Evolutionary conservation across 257 asterid species (phyloP).

Genomic region (Buddleja alternifolia): DNA sequence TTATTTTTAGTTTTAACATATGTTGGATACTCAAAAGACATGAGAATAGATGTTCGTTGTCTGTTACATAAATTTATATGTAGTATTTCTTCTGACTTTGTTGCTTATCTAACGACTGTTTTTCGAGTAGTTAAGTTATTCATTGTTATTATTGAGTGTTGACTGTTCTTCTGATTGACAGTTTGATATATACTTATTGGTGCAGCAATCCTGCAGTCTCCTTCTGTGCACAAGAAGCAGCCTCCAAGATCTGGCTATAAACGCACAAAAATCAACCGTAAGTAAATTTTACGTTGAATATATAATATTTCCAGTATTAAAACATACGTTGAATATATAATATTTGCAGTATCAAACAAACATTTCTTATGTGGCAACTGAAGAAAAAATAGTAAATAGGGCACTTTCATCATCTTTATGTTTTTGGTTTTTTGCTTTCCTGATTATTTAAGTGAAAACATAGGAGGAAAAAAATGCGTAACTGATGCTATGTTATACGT

Average conservation of each 20-base stretch:
- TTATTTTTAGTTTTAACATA: constrained; percentile 6
- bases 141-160: constrained; percentile 17
- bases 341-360: constrained; percentile 17
- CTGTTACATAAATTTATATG: constrained; percentile 16
- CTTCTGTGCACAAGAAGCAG: constrained; percentile 74
- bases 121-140: constrained; percentile 17
- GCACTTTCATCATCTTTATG: not conserved
- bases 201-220: constrained; percentile 98
- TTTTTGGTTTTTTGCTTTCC: not conserved
- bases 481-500: not conserved
- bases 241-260: constrained; percentile 82
- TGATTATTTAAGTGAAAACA: no score
- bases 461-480: not conserved
- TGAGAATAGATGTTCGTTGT: constrained; percentile 9
- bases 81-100: constrained; percentile 14
- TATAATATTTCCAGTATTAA: constrained; percentile 18
- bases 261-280: constrained; percentile 89
- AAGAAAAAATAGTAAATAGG: constrained; percentile 2
- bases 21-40: not conserved
- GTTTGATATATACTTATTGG: constrained; percentile 40
- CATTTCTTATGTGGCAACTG: constrained; percentile 22
- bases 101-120: constrained; percentile 19
- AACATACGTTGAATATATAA: not conserved
- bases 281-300: constrained; percentile 29
- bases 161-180: constrained; percentile 36